Conservation (phyloP, 129 eudicot genomes). For the Centaurea solstitialis region DNA sequence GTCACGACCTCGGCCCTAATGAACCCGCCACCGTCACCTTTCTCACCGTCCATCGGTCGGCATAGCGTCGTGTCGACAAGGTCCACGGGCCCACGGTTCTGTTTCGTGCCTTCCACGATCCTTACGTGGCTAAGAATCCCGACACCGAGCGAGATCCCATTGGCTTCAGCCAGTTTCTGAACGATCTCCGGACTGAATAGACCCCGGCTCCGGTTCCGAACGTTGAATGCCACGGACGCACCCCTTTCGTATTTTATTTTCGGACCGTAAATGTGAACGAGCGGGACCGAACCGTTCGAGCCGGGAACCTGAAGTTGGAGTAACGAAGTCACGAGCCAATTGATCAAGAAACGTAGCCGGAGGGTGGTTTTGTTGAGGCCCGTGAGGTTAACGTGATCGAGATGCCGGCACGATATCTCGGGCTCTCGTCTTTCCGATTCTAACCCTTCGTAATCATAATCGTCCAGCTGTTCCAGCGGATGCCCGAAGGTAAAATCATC, state of each 20-base stretch:
- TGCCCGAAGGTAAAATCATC: slow-evolving; percentile 35
- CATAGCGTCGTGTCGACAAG: slow-evolving; percentile 47
- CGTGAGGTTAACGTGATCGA: slow-evolving; percentile 55
- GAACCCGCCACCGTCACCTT: slow-evolving; percentile 38
- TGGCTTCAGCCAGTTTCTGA: slow-evolving; percentile 59
- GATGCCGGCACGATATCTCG: slow-evolving; percentile 52
- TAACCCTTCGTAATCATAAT: slow-evolving; percentile 38
- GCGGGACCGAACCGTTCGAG: slow-evolving; percentile 41
- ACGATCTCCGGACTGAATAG: slow-evolving; percentile 57
- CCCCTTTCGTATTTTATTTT: slow-evolving; percentile 65
- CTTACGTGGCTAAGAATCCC: slow-evolving; percentile 67
- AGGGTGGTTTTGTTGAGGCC: slow-evolving; percentile 61
- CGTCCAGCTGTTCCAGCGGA: slow-evolving; percentile 39
- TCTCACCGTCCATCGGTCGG: slow-evolving; percentile 51
- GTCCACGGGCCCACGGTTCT: slow-evolving; percentile 27
- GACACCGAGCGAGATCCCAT: slow-evolving; percentile 66
- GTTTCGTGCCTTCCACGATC: slow-evolving; percentile 28
- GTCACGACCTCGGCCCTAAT: slow-evolving; percentile 68
- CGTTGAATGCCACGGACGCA: slow-evolving; percentile 59
- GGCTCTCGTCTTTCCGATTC: slow-evolving; percentile 49
- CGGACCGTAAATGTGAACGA: slow-evolving; percentile 63
- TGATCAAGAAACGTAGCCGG: slow-evolving; percentile 50
- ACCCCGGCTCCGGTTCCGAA: slow-evolving; percentile 51
- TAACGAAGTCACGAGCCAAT: slow-evolving; percentile 60
- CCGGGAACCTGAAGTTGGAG: slow-evolving; percentile 50